These are phyloP conservation scores for Polygonum aviculare DNA, from an alignment of 148 eudicot species.

Conservation along the genomic window DNA sequence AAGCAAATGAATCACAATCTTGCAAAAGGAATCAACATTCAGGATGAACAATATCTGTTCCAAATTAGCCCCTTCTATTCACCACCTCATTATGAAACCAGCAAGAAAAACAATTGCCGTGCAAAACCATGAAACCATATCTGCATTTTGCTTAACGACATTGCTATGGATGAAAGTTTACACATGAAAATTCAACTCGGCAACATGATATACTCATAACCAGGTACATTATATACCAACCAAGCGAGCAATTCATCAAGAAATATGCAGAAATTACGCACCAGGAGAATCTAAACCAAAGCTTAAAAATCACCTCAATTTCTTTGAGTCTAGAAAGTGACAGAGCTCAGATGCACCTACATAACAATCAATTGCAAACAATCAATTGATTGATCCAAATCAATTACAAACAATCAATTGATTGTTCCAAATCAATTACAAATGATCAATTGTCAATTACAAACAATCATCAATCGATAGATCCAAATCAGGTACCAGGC, in stretches of 20 bases:
- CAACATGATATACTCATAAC: too few species aligned
- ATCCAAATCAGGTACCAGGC: slow-evolving; percentile 95
- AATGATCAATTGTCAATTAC: too few species aligned
- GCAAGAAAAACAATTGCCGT: neutral
- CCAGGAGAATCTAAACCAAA: neutral
- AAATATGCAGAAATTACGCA: neutral
- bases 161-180: too few species aligned
- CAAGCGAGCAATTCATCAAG: neutral
- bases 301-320: slow-evolving; percentile 38
- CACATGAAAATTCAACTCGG: too few species aligned
- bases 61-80: too few species aligned
- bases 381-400: too few species aligned
- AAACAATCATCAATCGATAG: too few species aligned
- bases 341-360: slow-evolving; percentile 81
- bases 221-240: neutral
- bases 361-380: too few species aligned
- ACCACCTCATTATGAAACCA: too few species aligned
- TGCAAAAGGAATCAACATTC: neutral
- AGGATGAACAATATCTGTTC: neutral
- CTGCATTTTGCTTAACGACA: too few species aligned
- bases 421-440: too few species aligned
- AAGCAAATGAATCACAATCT: neutral
- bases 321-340: slow-evolving; percentile 58
- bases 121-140: too few species aligned
- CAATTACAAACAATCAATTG: neutral